Conservation (phyloP, 371 early-diverging fungal species). For the Apophysomyces trapeziformis region DNA sequence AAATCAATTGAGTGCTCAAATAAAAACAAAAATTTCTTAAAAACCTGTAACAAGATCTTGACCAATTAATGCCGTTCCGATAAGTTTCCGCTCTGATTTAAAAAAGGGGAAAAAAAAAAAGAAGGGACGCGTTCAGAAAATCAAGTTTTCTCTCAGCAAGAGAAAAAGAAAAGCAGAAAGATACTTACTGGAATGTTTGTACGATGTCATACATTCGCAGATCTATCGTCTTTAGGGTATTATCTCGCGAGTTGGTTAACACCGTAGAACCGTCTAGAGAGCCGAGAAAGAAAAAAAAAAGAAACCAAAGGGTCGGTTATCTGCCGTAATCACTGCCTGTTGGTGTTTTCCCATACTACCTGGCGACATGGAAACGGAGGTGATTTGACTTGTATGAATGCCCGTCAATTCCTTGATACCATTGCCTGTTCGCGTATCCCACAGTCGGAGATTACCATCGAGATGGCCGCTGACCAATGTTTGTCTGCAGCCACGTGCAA, state of each 20-base stretch:
- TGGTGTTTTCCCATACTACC: too few species aligned
- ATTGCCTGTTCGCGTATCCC: slow-evolving; percentile 88
- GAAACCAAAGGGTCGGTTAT: too few species aligned
- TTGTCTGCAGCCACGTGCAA: slow-evolving; percentile 11
- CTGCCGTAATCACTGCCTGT: too few species aligned
- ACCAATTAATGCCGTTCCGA: slow-evolving; percentile 86
- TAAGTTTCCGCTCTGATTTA: slow-evolving; percentile 83
- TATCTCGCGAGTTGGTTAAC: slow-evolving; percentile 92
- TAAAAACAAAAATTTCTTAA: neutral
- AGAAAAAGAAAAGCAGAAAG: too few species aligned
- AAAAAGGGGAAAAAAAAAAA: too few species aligned
- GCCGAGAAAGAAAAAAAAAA: too few species aligned
- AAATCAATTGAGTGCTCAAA: too few species aligned
- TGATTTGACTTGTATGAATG: slow-evolving; percentile 88
- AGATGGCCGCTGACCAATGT: slow-evolving; percentile 85
- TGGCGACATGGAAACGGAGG: slow-evolving; percentile 77
- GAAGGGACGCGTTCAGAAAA: too few species aligned
- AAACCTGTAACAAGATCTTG: slow-evolving; percentile 83
- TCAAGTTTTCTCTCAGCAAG: too few species aligned
- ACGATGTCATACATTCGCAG: slow-evolving; percentile 77
- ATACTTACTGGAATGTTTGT: slow-evolving; percentile 65
- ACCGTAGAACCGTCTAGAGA: slow-evolving; percentile 75
- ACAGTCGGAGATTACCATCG: slow-evolving; percentile 88
- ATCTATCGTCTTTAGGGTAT: slow-evolving; percentile 86
- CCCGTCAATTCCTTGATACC: slow-evolving; percentile 83